phyloP scores from a whole-genome alignment of 441 rosid species.

The Lepidium campestre region DNA sequence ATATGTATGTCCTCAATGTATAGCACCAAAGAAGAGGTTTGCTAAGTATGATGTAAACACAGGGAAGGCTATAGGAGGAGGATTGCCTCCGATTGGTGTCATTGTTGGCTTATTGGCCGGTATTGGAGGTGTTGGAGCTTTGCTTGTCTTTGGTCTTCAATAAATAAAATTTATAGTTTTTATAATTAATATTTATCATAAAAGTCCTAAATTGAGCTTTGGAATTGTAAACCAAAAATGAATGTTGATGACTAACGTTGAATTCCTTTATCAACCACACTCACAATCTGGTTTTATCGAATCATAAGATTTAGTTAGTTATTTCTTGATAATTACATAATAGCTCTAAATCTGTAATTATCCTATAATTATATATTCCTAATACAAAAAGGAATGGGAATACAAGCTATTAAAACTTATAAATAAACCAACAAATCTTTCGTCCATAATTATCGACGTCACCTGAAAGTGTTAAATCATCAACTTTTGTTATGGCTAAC shows the following conservation, averaged over 20 bases:
- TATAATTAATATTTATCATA: background rate
- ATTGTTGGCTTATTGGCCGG: conserved; percentile 74
- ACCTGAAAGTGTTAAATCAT: background rate
- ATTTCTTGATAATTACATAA: no score
- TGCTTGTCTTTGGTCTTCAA: conserved; percentile 90
- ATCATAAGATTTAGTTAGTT: no score
- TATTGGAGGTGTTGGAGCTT: conserved; percentile 72
- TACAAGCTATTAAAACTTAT: no score
- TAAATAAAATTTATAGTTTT: conserved; percentile 17
- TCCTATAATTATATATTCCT: no score
- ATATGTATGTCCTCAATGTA: conserved; percentile 84
- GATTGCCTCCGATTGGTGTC: conserved; percentile 82
- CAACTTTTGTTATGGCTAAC: background rate
- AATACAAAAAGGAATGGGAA: no score
- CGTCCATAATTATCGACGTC: background rate
- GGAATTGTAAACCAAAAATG: conserved; percentile 11
- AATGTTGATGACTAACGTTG: conserved; percentile 1
- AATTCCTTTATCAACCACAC: no score
- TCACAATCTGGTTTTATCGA: no score
- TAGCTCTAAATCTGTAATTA: no score
- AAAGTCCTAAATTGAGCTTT: background rate
- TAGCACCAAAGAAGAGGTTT: conserved; percentile 89
- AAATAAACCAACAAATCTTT: background rate
- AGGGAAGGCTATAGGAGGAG: conserved; percentile 88
- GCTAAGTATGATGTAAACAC: conserved; percentile 73